phyloP scores from a whole-genome alignment of 371 early-diverging fungal species.

The Nematocida major region DNA sequence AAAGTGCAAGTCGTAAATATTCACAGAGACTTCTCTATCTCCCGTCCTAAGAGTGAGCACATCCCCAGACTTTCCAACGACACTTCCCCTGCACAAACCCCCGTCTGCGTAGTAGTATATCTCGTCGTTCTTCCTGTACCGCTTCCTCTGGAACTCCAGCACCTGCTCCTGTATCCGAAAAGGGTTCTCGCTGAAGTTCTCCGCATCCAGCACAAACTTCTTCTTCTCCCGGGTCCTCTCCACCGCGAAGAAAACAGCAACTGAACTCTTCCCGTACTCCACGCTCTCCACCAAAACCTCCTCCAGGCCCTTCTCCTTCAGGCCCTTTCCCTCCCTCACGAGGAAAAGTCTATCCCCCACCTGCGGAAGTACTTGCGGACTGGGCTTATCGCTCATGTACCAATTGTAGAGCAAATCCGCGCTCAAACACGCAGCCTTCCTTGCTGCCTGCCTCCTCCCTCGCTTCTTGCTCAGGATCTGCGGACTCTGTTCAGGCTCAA shows the following conservation, averaged over 20 bases:
- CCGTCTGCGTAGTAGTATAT: constrained; percentile 16
- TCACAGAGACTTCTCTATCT: background rate
- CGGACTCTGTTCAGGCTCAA: background rate
- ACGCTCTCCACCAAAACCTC: background rate
- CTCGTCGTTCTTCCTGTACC: constrained; percentile 25
- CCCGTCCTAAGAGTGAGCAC: background rate
- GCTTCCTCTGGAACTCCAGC: background rate
- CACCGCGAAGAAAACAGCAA: background rate
- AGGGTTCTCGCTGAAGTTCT: background rate
- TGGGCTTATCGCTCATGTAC: background rate
- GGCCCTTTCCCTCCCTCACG: background rate
- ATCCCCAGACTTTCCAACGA: background rate
- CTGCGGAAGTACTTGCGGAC: background rate
- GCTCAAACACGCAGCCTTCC: background rate
- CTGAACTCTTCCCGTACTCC: background rate
- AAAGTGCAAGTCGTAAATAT: constrained; percentile 4
- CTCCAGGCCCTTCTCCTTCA: background rate
- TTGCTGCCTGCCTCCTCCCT: constrained; percentile 10
- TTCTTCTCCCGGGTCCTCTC: constrained; percentile 13
- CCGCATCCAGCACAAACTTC: background rate
- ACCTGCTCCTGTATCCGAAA: constrained; percentile 14
- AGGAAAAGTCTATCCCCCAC: background rate
- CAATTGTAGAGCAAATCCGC: background rate
- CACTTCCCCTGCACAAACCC: background rate
- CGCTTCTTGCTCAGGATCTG: background rate